Conservation (phyloP, 2,329 filamentous ascomycete genomes). For the Fusarium graminum region DNA sequence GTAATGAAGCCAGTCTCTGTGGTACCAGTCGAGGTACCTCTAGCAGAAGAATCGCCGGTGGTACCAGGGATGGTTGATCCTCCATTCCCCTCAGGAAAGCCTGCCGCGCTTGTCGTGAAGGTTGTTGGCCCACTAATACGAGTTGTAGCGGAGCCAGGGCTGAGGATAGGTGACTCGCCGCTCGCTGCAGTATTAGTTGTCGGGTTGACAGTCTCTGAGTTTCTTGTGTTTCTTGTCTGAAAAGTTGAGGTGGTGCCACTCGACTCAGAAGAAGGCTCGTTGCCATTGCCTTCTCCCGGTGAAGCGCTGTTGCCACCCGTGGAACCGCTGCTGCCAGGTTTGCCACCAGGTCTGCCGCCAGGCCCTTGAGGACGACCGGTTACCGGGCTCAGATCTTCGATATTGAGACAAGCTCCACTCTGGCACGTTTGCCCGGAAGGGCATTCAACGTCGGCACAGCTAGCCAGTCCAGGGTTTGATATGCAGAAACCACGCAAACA, state of each 20-base stretch:
- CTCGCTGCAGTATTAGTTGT: neutral
- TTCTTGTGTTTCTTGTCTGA: no score
- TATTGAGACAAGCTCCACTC: constrained; percentile 15
- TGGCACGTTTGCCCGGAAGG: constrained; percentile 10
- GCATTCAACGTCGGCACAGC: constrained; percentile 8
- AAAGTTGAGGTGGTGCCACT: no score
- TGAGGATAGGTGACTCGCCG: neutral
- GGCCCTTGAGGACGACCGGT: neutral
- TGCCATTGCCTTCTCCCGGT: neutral
- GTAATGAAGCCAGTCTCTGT: no score
- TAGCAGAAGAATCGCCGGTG: neutral
- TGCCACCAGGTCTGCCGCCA: neutral
- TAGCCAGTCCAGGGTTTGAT: neutral
- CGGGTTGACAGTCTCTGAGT: neutral
- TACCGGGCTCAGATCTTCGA: neutral
- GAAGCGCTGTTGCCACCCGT: neutral
- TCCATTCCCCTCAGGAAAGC: neutral
- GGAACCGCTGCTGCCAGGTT: neutral
- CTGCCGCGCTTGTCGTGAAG: neutral
- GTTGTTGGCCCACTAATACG: neutral
- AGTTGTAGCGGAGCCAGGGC: neutral
- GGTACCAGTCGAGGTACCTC: neutral
- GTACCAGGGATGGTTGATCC: neutral
- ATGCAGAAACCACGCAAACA: constrained; percentile 32
- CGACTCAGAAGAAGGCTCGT: neutral